Conservation (phyloP, 2,329 filamentous ascomycete species). For the Penicillium nordicum region DNA sequence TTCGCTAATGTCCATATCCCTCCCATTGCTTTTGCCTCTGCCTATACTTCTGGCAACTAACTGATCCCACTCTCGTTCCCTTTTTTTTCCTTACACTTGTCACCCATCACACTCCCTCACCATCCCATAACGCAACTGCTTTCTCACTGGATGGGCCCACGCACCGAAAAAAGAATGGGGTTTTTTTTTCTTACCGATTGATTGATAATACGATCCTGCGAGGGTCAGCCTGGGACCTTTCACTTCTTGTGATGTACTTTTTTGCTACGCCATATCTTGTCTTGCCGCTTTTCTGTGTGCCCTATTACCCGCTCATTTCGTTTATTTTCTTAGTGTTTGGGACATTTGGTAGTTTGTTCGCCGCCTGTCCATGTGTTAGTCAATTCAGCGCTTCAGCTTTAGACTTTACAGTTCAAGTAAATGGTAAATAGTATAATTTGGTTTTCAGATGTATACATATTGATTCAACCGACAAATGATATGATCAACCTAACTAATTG, state of each 20-base stretch:
- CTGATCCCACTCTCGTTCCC: slow-evolving; percentile 20
- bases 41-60: slow-evolving; percentile 7
- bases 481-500: no score
- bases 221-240: slow-evolving; percentile 20
- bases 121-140: slow-evolving; percentile 18
- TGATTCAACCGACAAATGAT: no score
- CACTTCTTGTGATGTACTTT: slow-evolving; percentile 31
- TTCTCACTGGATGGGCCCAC: slow-evolving; percentile 28
- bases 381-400: slow-evolving; percentile 29
- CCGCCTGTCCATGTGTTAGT: slow-evolving; percentile 25
- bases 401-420: background rate
- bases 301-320: slow-evolving; percentile 28
- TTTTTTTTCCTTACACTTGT: slow-evolving; percentile 19
- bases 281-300: slow-evolving; percentile 28
- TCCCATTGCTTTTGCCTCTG: background rate
- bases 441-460: background rate
- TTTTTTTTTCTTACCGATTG: slow-evolving; percentile 26
- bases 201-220: slow-evolving; percentile 23
- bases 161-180: slow-evolving; percentile 27
- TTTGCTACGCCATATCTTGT: slow-evolving; percentile 29
- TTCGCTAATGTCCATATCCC: slow-evolving; percentile 63
- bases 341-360: slow-evolving; percentile 15
- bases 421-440: background rate
- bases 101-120: slow-evolving; percentile 24
- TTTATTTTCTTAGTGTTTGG: slow-evolving; percentile 20